These are phyloP conservation scores for Posidonia australis DNA, from an alignment of 106 monocot genomes.

Conservation along the genomic window DNA sequence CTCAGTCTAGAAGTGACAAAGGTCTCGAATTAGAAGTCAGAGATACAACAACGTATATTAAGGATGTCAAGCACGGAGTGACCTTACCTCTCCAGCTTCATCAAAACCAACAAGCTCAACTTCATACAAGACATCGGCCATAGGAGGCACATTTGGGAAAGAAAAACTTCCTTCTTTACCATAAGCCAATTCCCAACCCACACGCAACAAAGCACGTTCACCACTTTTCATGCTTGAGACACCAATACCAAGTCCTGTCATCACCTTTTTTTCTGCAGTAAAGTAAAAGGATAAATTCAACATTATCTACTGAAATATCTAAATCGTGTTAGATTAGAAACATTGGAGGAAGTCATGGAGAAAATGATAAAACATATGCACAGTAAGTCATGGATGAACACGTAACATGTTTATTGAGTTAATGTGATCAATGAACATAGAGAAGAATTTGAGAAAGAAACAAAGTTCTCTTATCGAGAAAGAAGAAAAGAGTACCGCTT, in stretches of 20 bases:
- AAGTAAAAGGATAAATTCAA: neutral
- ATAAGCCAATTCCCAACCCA: constrained; percentile 87
- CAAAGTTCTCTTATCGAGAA: neutral
- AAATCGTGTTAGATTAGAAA: neutral
- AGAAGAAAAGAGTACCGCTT: constrained; percentile 42
- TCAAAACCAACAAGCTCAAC: constrained; percentile 97
- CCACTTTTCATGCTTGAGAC: constrained; percentile 84
- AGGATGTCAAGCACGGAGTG: neutral
- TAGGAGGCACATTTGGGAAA: constrained; percentile 91
- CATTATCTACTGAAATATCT: neutral
- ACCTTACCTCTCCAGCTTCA: constrained; percentile 76
- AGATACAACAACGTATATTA: neutral
- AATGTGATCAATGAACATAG: neutral
- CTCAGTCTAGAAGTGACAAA: neutral
- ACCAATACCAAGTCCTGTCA: constrained; percentile 77
- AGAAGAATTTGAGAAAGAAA: neutral
- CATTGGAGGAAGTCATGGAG: neutral
- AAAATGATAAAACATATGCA: neutral
- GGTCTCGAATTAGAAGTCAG: neutral
- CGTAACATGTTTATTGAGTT: neutral
- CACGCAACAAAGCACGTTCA: constrained; percentile 76
- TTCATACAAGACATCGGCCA: constrained; percentile 82
- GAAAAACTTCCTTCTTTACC: constrained; percentile 97
- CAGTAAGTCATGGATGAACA: neutral
- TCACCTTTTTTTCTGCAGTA: constrained; percentile 61